These are phyloP conservation scores for Boletellus ananas DNA, from an alignment of 768 basidiomycete species.

Conservation along the genomic window DNA sequence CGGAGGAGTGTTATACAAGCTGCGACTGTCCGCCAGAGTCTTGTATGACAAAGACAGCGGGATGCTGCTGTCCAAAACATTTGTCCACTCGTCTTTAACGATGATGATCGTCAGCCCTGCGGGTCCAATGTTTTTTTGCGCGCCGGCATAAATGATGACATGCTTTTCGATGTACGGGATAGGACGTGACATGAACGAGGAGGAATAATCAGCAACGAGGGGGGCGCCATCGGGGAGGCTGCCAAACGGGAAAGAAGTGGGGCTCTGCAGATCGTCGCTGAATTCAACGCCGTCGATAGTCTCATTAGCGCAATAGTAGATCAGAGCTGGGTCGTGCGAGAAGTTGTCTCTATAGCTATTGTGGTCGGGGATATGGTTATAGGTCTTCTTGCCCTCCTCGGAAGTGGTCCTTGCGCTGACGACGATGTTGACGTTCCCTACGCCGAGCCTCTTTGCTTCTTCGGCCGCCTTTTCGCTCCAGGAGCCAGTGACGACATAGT, in stretches of 20 bases:
- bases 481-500: conserved; percentile 90
- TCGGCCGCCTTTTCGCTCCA: conserved; percentile 87
- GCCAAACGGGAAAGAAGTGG: conserved; percentile 80
- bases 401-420: conserved; percentile 64
- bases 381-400: conserved; percentile 57
- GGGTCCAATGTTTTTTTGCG: conserved; percentile 97
- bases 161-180: conserved; percentile 87
- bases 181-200: conserved; percentile 93
- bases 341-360: conserved; percentile 60
- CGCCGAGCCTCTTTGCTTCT: conserved; percentile 72
- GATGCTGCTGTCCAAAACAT: conserved; percentile 64
- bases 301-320: conserved; percentile 99
- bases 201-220: conserved; percentile 92
- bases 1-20: conserved; percentile 90
- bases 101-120: conserved; percentile 91
- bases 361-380: conserved; percentile 76
- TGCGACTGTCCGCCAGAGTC: conserved; percentile 67
- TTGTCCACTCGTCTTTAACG: conserved; percentile 87
- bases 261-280: conserved; percentile 47
- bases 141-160: conserved; percentile 93
- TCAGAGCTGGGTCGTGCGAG: conserved; percentile 76
- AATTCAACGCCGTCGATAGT: conserved; percentile 96
- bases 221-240: conserved; percentile 60
- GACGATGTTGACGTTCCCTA: conserved; percentile 61
- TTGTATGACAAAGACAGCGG: conserved; percentile 84